Evolutionary conservation across 139 green algal genomes (phyloP).

Genomic region (Chlorella sorokiniana): DNA sequence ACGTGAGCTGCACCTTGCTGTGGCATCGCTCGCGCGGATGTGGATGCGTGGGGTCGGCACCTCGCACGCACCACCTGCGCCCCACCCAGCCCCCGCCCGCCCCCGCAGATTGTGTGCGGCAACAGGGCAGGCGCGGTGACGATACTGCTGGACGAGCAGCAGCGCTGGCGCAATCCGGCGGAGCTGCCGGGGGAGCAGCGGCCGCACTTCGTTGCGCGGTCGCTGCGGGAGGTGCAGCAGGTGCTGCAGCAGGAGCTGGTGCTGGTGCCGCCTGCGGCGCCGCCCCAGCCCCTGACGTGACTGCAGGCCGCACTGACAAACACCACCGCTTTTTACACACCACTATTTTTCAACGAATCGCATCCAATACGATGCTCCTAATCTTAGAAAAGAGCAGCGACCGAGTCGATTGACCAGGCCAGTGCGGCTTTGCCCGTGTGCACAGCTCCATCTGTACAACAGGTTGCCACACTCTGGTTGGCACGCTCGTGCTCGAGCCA

Average conservation of each 20-base stretch:
- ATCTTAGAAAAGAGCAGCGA: too few relatives aligned
- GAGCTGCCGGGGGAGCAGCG: conserved; percentile 56
- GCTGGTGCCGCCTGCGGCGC: conserved; percentile 31
- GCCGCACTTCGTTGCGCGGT: conserved; percentile 60
- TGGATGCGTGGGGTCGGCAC: not conserved
- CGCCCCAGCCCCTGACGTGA: conserved; percentile 19
- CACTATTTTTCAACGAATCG: too few relatives aligned
- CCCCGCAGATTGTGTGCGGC: conserved; percentile 67
- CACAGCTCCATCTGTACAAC: not conserved
- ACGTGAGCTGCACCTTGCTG: conserved; percentile 49
- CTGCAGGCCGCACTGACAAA: too few relatives aligned
- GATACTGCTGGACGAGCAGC: conserved; percentile 67
- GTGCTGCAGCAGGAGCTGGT: conserved; percentile 49
- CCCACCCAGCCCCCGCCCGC: not conserved
- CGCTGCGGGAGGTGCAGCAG: conserved; percentile 50
- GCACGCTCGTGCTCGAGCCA: too few relatives aligned
- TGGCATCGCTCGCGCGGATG: not conserved
- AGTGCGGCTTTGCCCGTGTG: too few relatives aligned
- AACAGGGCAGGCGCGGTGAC: conserved; percentile 77
- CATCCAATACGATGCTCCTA: too few relatives aligned
- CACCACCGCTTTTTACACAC: too few relatives aligned
- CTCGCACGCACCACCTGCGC: not conserved
- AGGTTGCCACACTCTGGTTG: too few relatives aligned
- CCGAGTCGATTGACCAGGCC: too few relatives aligned
- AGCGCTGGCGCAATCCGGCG: conserved; percentile 11